These are phyloP conservation scores for Monosporascus sp. DNA, from an alignment of 2,329 filamentous ascomycete genomes.

Conservation along the genomic window DNA sequence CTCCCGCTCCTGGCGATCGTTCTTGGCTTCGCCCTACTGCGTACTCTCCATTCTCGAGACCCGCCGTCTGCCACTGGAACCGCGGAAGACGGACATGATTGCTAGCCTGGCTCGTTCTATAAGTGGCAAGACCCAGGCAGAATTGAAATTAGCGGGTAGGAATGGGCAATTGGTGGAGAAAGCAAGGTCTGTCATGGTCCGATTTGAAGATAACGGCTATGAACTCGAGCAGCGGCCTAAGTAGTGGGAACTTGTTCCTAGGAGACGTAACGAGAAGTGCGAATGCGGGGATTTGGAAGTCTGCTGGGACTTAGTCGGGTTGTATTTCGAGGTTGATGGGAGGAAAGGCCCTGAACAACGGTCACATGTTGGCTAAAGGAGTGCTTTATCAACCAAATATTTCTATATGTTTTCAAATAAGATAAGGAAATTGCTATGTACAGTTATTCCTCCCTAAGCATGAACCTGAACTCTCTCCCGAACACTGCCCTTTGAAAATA, in stretches of 20 bases:
- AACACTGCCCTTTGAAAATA: no score
- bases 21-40: conserved; percentile 7
- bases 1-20: conserved; percentile 8
- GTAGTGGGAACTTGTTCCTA: not conserved
- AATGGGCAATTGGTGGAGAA: conserved; percentile 9
- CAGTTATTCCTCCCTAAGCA: no score
- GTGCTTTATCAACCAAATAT: no score
- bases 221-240: conserved; percentile 13
- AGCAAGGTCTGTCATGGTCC: conserved; percentile 6
- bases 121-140: conserved; percentile 12
- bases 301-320: no score
- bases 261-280: no score
- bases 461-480: no score
- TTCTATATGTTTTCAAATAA: no score
- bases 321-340: no score
- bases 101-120: conserved; percentile 14
- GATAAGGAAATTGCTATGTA: no score
- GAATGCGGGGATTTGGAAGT: no score
- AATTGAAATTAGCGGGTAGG: conserved; percentile 11
- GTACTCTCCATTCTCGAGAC: conserved; percentile 12
- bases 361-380: no score
- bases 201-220: conserved; percentile 9
- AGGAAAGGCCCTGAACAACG: no score
- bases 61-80: conserved; percentile 5
- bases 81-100: conserved; percentile 16